phyloP scores from a whole-genome alignment of 2,329 filamentous ascomycete genomes.

The Cordyceps militaris region DNA sequence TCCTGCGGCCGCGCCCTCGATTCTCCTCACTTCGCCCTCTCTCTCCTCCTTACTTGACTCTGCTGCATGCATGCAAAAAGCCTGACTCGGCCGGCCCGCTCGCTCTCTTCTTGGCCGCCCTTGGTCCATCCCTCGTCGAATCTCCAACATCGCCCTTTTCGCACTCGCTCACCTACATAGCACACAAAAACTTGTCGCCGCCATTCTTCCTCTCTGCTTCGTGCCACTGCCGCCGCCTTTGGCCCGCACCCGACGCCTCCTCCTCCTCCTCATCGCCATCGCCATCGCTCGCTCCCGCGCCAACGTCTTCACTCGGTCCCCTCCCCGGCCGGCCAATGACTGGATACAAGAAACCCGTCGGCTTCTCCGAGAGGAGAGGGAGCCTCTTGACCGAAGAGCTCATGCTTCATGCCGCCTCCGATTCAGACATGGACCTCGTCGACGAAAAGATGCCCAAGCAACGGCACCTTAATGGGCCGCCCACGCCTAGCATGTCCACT shows the following conservation, averaged over 20 bases:
- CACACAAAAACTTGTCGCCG: not conserved
- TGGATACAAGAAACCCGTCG: slow-evolving; percentile 43
- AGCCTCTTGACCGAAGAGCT: slow-evolving; percentile 52
- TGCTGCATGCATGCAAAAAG: slow-evolving; percentile 7
- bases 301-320: not conserved
- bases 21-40: not conserved
- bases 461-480: slow-evolving; percentile 47
- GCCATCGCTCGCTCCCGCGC: not conserved
- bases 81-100: slow-evolving; percentile 11
- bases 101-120: slow-evolving; percentile 2
- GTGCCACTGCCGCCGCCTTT: no score
- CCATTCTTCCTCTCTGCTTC: not conserved
- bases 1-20: not conserved
- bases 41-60: not conserved
- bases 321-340: slow-evolving; percentile 27
- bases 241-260: no score
- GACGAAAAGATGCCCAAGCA: slow-evolving; percentile 46
- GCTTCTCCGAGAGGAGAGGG: slow-evolving; percentile 55
- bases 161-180: not conserved
- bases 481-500: slow-evolving; percentile 60
- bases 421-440: slow-evolving; percentile 36
- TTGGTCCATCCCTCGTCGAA: slow-evolving; percentile 1
- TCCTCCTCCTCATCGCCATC: no score
- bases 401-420: slow-evolving; percentile 41
- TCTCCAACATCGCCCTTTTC: not conserved